A percentile compares a stretch with the other conserved stretches of the same genome.
Evolutionary conservation across 208 protist genomes (phyloP).

Genomic region (Trypanosoma grayi): DNA sequence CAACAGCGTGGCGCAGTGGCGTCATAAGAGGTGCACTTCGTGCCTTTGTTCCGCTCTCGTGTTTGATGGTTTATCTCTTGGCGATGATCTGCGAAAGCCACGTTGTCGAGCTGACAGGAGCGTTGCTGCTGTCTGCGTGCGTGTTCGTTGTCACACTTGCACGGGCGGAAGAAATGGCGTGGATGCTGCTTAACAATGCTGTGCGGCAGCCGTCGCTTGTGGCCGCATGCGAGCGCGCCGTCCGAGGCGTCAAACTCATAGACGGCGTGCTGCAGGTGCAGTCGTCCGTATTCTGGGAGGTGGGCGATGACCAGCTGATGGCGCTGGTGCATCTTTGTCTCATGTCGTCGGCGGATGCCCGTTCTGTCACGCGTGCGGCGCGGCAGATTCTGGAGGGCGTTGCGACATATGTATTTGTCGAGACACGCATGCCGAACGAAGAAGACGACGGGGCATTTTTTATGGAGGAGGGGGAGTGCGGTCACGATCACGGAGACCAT

Average conservation of each 20-base stretch:
- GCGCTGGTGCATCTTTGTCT: conserved; percentile 48
- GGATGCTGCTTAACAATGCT: conserved; percentile 71
- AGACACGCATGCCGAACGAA: conserved; percentile 18
- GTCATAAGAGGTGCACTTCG: not conserved
- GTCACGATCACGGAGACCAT: conserved; percentile 8
- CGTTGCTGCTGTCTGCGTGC: conserved; percentile 33
- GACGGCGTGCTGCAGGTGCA: conserved; percentile 57
- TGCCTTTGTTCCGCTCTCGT: conserved; percentile 11
- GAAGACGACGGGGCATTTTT: conserved; percentile 11
- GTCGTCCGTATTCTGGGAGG: conserved; percentile 48
- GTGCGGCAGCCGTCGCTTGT: conserved; percentile 20
- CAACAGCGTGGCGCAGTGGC: not conserved
- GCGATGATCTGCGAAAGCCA: conserved; percentile 10
- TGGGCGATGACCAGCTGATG: conserved; percentile 46
- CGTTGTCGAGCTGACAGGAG: not conserved
- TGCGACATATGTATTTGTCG: conserved; percentile 54
- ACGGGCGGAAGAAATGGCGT: conserved; percentile 33
- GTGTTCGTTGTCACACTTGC: conserved; percentile 24
- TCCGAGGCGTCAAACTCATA: conserved; percentile 40
- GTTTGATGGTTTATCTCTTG: conserved; percentile 3
- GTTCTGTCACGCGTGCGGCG: conserved; percentile 28
- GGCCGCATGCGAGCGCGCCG: conserved; percentile 33
- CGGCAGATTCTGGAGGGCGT: conserved; percentile 36
- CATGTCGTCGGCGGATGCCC: conserved; percentile 37
- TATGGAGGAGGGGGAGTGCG: conserved; percentile 2